phyloP scores from a whole-genome alignment of 768 basidiomycete genomes.

The Russula brevipes region DNA sequence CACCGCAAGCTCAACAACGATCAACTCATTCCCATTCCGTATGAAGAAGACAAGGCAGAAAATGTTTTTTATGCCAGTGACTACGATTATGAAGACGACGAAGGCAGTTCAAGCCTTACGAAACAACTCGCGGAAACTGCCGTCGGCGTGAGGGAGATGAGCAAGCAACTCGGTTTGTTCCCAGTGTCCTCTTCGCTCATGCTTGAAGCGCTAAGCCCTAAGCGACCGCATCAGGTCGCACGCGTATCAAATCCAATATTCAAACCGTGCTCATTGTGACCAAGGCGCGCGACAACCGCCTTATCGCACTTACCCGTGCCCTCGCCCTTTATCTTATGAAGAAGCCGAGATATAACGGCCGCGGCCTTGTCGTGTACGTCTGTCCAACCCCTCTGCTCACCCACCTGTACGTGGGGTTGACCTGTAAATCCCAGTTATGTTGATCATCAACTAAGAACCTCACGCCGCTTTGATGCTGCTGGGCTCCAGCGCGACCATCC shows the following conservation, averaged over 20 bases:
- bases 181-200: neutral
- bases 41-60: slow-evolving; percentile 24
- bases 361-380: slow-evolving; percentile 83
- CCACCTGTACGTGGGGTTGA: slow-evolving; percentile 12
- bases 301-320: slow-evolving; percentile 92
- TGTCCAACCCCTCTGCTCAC: slow-evolving; percentile 20
- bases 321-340: slow-evolving; percentile 94
- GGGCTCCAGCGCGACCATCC: slow-evolving; percentile 85
- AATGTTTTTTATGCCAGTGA: slow-evolving; percentile 31
- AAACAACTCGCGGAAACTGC: slow-evolving; percentile 95
- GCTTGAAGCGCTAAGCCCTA: neutral
- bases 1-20: slow-evolving; percentile 27
- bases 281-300: slow-evolving; percentile 93
- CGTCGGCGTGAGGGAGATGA: slow-evolving; percentile 96
- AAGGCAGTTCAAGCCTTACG: slow-evolving; percentile 75
- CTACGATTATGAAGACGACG: slow-evolving; percentile 64
- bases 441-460: slow-evolving; percentile 82
- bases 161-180: slow-evolving; percentile 86
- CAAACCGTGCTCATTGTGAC: slow-evolving; percentile 94
- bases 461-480: slow-evolving; percentile 89
- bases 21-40: slow-evolving; percentile 24
- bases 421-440: slow-evolving; percentile 62
- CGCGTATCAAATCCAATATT: slow-evolving; percentile 85
- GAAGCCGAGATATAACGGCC: slow-evolving; percentile 60
- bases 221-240: slow-evolving; percentile 57